Evolutionary conservation across 192 early-diverging fungal species (phyloP).

Genomic region (Chytriomyces sp.): DNA sequence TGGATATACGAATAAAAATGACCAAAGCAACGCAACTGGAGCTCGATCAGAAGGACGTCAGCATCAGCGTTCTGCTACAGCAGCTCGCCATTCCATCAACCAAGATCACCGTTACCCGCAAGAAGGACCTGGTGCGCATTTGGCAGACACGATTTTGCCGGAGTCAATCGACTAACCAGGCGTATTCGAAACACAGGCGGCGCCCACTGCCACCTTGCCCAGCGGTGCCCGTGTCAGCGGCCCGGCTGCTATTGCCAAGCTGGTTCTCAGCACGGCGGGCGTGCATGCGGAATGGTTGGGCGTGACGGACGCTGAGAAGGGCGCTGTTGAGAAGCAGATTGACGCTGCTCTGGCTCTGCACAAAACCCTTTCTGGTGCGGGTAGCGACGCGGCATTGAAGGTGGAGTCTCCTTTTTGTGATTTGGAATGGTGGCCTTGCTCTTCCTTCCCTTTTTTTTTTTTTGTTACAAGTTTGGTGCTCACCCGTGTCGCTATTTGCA

Average conservation of each 20-base stretch:
- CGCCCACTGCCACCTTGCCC: slow-evolving; percentile 27
- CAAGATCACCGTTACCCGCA: slow-evolving; percentile 10
- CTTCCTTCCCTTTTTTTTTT: neutral
- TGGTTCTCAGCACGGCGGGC: slow-evolving; percentile 5
- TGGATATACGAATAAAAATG: too few species aligned
- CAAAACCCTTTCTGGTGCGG: slow-evolving; percentile 1
- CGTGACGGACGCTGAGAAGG: slow-evolving; percentile 16
- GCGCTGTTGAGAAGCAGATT: slow-evolving; percentile 24
- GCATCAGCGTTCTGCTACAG: slow-evolving; percentile 14
- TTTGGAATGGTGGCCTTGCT: neutral
- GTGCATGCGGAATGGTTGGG: slow-evolving; percentile 6
- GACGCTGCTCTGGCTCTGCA: slow-evolving; percentile 24
- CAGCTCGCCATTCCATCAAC: slow-evolving; percentile 5
- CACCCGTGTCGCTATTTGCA: neutral
- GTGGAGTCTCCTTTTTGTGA: neutral
- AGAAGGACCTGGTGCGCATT: slow-evolving; percentile 28
- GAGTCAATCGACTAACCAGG: neutral
- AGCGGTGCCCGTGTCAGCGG: slow-evolving; percentile 30
- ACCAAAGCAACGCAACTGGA: neutral
- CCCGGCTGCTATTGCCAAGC: slow-evolving; percentile 6
- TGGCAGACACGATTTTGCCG: neutral
- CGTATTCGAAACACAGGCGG: slow-evolving; percentile 1
- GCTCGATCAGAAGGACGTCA: slow-evolving; percentile 17
- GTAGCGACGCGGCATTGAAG: slow-evolving; percentile 14
- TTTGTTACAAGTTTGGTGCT: neutral